Evolutionary conservation across 352 stramenopile species (phyloP).

Genomic region (Albugo candida): DNA sequence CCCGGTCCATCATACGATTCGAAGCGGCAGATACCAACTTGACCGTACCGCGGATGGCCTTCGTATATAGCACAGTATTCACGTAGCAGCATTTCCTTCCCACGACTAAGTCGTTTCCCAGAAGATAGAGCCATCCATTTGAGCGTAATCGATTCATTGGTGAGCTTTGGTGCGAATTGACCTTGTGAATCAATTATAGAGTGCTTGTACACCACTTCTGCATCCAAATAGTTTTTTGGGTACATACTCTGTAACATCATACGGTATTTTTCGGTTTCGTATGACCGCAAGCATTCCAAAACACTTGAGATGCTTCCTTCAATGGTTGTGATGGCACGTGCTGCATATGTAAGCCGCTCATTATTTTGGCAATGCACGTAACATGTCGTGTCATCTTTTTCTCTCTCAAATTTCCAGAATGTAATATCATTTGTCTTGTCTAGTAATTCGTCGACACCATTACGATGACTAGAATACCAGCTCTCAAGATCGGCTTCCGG

Average conservation of each 20-base stretch:
- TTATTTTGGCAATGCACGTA: conserved; percentile 75
- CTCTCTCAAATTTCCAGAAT: conserved; percentile 52
- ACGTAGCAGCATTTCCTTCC: conserved; percentile 66
- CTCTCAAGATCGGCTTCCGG: conserved; percentile 52
- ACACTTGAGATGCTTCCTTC: conserved; percentile 20
- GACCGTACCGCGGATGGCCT: conserved; percentile 34
- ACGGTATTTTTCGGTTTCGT: conserved; percentile 31
- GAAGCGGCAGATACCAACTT: conserved; percentile 49
- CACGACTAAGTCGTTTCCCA: conserved; percentile 48
- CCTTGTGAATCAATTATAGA: conserved; percentile 9
- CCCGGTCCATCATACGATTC: conserved; percentile 66
- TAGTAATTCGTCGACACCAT: conserved; percentile 47
- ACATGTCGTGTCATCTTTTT: conserved; percentile 39
- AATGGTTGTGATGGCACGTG: conserved; percentile 48
- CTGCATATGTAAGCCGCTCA: conserved; percentile 47
- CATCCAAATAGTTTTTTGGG: conserved; percentile 50
- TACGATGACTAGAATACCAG: conserved; percentile 52
- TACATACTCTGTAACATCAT: conserved; percentile 61
- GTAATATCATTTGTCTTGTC: conserved; percentile 42
- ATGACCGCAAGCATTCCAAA: conserved; percentile 55
- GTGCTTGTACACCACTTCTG: conserved; percentile 56
- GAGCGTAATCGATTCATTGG: conserved; percentile 44
- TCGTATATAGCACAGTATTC: conserved; percentile 56
- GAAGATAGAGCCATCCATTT: conserved; percentile 72
- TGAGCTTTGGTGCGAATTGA: neutral